Evolutionary conservation across 2,329 filamentous ascomycete species (phyloP), one percentile per base, ranked within the genome.

Genomic region (Neopestalotiopsis sp.): DNA sequence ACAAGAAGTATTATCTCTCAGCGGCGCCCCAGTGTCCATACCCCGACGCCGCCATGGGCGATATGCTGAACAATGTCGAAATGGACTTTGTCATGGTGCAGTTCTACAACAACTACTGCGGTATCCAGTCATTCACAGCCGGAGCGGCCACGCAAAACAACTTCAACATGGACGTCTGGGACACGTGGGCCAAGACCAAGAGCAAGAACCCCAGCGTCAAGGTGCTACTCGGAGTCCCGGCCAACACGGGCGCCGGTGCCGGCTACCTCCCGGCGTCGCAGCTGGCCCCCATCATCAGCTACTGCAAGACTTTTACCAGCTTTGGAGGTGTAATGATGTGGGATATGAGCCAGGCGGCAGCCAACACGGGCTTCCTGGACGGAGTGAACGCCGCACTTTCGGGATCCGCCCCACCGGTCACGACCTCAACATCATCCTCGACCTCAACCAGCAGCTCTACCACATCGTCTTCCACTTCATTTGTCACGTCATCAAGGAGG

Each of bases 101-200:
- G 78, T 91, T 91, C 79, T 91, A 91, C 79, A 91, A 91, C 83
- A 92, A 91, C 82, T 88, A 81, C 76, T 93, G 91, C 77, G 89
- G 89, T 17, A 79, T 88, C 1, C 78, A 83, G 70, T 84, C 83
- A 34, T 93, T 85, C 79, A 14, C 24, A 5, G 3, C 28, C 1
- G 34, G 20, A 13, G 69, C 81, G 0, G 67, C 73, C 13, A 80
- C 77, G 0, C 87, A 88, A 74, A 82, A 80, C 66, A 86, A 85
- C 72, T 92, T 88, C 81, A 90, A 92, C 80, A 88, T 91, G 71
- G 81, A 80, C 40, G 85, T 84, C 34, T 93, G 90, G 91, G 88
- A 93, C 76, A 82, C 80, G 69, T 93, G 90, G 90, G 90, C 90
- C 24, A 85, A 84, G 74, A 84, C 78, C 0, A 81, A 81, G 3